phyloP scores from a whole-genome alignment of 208 protist species.

The Angomonas deanei region DNA sequence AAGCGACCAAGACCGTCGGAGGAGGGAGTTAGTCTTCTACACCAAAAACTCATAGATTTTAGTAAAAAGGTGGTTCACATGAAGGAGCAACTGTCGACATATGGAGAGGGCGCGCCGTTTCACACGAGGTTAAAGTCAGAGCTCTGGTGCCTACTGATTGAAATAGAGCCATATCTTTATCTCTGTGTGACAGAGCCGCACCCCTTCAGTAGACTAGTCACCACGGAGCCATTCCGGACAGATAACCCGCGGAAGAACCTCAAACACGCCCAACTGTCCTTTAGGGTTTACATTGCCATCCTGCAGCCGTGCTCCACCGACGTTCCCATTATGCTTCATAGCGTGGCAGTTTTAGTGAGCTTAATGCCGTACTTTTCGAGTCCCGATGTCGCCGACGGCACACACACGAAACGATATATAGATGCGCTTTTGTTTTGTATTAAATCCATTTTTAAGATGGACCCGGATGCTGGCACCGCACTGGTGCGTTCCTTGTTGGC shows the following conservation, averaged over 20 bases:
- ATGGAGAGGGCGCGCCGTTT: neutral
- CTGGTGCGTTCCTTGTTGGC: neutral
- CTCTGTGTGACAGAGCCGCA: neutral
- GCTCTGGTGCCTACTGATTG: neutral
- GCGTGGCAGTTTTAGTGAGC: neutral
- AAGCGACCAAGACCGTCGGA: too few species aligned
- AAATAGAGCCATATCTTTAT: slow-evolving; percentile 4
- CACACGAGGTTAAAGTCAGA: neutral
- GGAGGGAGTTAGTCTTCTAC: neutral
- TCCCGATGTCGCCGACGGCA: neutral
- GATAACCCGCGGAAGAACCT: neutral
- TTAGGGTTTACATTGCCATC: neutral
- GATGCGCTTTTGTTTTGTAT: neutral
- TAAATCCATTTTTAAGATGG: neutral
- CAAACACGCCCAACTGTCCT: neutral
- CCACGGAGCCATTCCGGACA: neutral
- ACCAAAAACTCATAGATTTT: neutral
- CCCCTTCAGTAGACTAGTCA: neutral
- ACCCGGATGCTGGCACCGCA: neutral
- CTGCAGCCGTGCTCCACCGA: neutral
- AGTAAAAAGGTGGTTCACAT: neutral
- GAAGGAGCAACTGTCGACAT: neutral
- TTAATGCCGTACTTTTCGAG: neutral
- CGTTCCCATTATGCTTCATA: neutral
- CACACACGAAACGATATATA: neutral